phyloP scores from a whole-genome alignment of 345 rosid genomes.

The Aquilaria malaccensis region DNA sequence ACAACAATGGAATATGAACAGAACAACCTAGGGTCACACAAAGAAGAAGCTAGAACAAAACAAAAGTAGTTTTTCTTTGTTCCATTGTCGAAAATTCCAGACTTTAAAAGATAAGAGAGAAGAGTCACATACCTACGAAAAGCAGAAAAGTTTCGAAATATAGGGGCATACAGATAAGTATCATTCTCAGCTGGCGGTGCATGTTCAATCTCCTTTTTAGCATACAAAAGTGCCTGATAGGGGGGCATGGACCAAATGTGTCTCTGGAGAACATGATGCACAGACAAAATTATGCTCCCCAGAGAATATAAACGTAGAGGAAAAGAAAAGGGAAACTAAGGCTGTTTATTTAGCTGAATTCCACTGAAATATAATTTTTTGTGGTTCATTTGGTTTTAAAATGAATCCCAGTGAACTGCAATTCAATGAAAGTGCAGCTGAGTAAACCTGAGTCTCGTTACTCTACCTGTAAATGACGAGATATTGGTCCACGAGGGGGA shows the following conservation, averaged over 20 bases:
- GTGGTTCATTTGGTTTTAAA: no score
- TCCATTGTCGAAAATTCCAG: not conserved
- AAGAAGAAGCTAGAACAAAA: not conserved
- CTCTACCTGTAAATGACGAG: slow-evolving; percentile 46
- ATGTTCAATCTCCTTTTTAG: slow-evolving; percentile 54
- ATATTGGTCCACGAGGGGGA: slow-evolving; percentile 24
- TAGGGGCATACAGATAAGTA: slow-evolving; percentile 43
- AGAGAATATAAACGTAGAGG: not conserved
- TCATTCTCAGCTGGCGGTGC: slow-evolving; percentile 34
- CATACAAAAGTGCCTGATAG: slow-evolving; percentile 52
- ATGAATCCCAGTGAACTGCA: no score
- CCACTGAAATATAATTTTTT: no score
- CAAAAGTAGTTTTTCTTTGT: not conserved
- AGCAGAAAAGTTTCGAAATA: slow-evolving; percentile 60
- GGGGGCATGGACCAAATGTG: slow-evolving; percentile 52
- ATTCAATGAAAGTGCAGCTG: not conserved
- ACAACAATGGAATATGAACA: not conserved
- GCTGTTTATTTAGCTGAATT: no score
- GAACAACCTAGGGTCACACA: not conserved
- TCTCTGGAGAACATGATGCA: slow-evolving; percentile 32
- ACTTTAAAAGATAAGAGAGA: not conserved
- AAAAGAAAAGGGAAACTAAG: not conserved
- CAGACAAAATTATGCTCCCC: slow-evolving; percentile 2
- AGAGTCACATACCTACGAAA: slow-evolving; percentile 49
- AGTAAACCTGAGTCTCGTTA: not conserved